Evolutionary conservation across 768 basidiomycete species (phyloP).

Genomic region (Amanita muscaria): DNA sequence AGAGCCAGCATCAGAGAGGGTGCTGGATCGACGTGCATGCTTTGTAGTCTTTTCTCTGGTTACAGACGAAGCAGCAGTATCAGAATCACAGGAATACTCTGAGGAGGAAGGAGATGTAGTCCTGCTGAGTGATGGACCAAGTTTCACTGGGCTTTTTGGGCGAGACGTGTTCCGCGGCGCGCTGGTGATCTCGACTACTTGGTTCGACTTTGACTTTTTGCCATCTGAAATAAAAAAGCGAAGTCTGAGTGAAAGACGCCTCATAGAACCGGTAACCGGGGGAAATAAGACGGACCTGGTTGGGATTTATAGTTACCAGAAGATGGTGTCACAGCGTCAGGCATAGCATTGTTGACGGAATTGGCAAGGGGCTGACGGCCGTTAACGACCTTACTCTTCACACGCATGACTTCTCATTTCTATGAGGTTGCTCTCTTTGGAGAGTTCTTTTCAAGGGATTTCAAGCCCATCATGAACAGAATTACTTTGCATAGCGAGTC

Average conservation of each 20-base stretch:
- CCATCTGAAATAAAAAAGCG: conserved; percentile 21
- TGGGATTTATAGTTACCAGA: neutral
- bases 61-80: conserved; percentile 13
- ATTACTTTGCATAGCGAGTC: conserved; percentile 78
- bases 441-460: conserved; percentile 71
- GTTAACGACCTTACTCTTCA: neutral
- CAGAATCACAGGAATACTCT: conserved; percentile 43
- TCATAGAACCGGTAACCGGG: conserved; percentile 17
- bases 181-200: conserved; percentile 9
- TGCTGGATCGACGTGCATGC: conserved; percentile 35
- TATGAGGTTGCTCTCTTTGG: conserved; percentile 82
- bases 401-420: conserved; percentile 43
- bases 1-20: conserved; percentile 48
- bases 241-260: conserved; percentile 22
- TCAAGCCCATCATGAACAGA: conserved; percentile 69
- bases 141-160: conserved; percentile 7
- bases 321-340: neutral
- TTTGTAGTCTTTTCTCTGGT: conserved; percentile 21
- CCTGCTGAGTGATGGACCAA: conserved; percentile 12
- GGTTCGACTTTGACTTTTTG: neutral
- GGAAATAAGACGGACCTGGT: conserved; percentile 14
- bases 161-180: conserved; percentile 12
- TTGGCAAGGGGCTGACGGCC: neutral
- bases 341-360: conserved; percentile 4
- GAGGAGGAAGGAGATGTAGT: conserved; percentile 35